phyloP scores from a whole-genome alignment of 345 rosid species.

The Gynandropsis gynandra region DNA sequence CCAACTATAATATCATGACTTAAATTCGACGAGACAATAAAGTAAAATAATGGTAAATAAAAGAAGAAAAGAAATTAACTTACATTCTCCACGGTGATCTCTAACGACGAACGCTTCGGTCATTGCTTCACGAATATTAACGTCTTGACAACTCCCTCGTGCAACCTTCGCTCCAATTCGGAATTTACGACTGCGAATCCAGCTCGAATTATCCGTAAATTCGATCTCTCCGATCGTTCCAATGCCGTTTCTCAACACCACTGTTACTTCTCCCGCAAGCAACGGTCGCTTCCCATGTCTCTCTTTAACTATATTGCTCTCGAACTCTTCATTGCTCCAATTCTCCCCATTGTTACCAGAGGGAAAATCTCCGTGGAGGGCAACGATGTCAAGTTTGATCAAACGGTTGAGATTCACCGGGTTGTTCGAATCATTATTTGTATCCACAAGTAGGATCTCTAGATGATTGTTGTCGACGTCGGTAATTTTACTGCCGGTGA shows the following conservation, averaged over 20 bases:
- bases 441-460: constrained; percentile 40
- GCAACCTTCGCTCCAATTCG: constrained; percentile 64
- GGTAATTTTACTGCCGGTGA: constrained; percentile 62
- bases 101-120: constrained; percentile 70
- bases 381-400: constrained; percentile 61
- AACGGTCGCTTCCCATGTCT: constrained; percentile 82
- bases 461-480: constrained; percentile 40
- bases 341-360: constrained; percentile 20
- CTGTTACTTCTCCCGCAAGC: constrained; percentile 63
- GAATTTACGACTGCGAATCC: constrained; percentile 81
- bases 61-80: constrained; percentile 30
- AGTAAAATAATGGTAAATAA: neutral
- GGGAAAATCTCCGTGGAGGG: constrained; percentile 77
- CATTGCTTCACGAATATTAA: constrained; percentile 57
- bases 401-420: constrained; percentile 36
- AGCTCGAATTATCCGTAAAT: constrained; percentile 90
- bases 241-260: constrained; percentile 47
- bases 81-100: constrained; percentile 97
- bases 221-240: constrained; percentile 52
- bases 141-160: constrained; percentile 39
- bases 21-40: neutral
- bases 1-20: too few species aligned
- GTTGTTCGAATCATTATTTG: constrained; percentile 17
- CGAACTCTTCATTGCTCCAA: constrained; percentile 68
- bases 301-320: constrained; percentile 51